phyloP scores from a whole-genome alignment of 192 early-diverging fungal genomes.

The Backusella liffmaniae region DNA sequence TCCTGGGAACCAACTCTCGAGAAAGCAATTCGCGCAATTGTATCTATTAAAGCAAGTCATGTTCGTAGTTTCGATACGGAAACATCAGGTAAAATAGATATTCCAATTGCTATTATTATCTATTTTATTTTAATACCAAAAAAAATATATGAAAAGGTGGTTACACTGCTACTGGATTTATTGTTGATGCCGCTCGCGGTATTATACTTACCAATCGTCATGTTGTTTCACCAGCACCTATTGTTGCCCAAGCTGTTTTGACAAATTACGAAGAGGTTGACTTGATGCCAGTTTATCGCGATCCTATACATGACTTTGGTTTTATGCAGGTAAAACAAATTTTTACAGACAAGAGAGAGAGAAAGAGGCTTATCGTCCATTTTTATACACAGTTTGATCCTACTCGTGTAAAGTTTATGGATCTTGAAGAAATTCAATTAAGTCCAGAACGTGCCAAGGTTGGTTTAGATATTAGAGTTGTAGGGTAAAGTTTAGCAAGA shows the following conservation, averaged over 20 bases:
- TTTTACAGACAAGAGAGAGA: neutral
- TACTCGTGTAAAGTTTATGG: conserved; percentile 65
- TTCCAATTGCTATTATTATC: neutral
- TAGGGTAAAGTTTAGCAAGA: conserved; percentile 49
- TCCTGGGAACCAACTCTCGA: conserved; percentile 75
- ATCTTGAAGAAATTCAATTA: conserved; percentile 63
- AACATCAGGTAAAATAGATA: conserved; percentile 56
- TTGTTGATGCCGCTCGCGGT: conserved; percentile 73
- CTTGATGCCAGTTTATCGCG: conserved; percentile 70
- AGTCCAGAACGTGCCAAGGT: conserved; percentile 68
- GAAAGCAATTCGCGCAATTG: conserved; percentile 70
- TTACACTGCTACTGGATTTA: conserved; percentile 70
- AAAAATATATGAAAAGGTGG: conserved; percentile 32
- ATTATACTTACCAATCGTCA: conserved; percentile 80
- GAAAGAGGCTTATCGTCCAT: neutral
- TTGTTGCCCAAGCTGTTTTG: conserved; percentile 71
- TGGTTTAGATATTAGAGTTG: conserved; percentile 75
- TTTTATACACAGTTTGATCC: conserved; percentile 56
- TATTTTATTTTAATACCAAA: neutral
- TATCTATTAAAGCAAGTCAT: conserved; percentile 75
- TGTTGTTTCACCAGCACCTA: conserved; percentile 72
- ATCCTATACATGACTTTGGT: conserved; percentile 85
- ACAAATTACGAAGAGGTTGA: conserved; percentile 77
- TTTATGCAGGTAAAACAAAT: conserved; percentile 48
- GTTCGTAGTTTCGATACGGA: conserved; percentile 80